A percentile compares a stretch with the other conserved stretches of the same genome.
phyloP scores from a whole-genome alignment of 352 stramenopile genomes.

The Stramenopiles sp. region DNA sequence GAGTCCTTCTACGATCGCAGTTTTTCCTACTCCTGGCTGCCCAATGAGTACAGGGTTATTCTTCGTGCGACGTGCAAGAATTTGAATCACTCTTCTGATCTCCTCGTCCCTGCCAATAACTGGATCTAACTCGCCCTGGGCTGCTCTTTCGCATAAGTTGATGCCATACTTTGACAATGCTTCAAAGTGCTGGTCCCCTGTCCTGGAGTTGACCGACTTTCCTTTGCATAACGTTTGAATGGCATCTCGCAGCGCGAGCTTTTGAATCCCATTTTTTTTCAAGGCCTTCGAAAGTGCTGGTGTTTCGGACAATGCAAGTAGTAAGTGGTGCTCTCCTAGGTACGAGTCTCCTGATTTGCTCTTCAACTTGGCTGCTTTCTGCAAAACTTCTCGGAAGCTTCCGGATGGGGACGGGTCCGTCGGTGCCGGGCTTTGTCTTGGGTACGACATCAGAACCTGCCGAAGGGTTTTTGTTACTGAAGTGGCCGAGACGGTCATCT shows the following conservation, averaged over 20 bases:
- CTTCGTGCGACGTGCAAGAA: slow-evolving; percentile 83
- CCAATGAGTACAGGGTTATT: slow-evolving; percentile 92
- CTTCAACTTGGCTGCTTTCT: slow-evolving; percentile 47
- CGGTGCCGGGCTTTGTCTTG: slow-evolving; percentile 43
- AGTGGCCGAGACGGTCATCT: slow-evolving; percentile 32
- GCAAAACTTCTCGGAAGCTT: slow-evolving; percentile 45
- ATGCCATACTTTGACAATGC: slow-evolving; percentile 80
- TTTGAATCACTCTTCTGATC: slow-evolving; percentile 81
- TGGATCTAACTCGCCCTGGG: slow-evolving; percentile 85
- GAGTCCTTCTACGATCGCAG: slow-evolving; percentile 80
- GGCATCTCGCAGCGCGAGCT: slow-evolving; percentile 39
- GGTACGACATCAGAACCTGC: slow-evolving; percentile 39
- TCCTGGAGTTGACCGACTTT: slow-evolving; percentile 42
- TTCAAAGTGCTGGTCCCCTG: slow-evolving; percentile 69
- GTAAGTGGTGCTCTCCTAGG: slow-evolving; percentile 40
- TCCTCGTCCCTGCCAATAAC: slow-evolving; percentile 93
- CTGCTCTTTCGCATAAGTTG: slow-evolving; percentile 71
- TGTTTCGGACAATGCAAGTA: slow-evolving; percentile 47
- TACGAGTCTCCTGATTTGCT: slow-evolving; percentile 57
- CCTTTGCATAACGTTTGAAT: slow-evolving; percentile 38
- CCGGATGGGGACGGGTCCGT: slow-evolving; percentile 39
- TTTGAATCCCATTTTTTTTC: slow-evolving; percentile 39
- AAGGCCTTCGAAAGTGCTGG: slow-evolving; percentile 34
- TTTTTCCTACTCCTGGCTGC: slow-evolving; percentile 90
- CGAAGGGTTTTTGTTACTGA: slow-evolving; percentile 33